These are phyloP conservation scores for Hymenochaete sp. DNA, from an alignment of 1,284 basidiomycete genomes.

Conservation along the genomic window DNA sequence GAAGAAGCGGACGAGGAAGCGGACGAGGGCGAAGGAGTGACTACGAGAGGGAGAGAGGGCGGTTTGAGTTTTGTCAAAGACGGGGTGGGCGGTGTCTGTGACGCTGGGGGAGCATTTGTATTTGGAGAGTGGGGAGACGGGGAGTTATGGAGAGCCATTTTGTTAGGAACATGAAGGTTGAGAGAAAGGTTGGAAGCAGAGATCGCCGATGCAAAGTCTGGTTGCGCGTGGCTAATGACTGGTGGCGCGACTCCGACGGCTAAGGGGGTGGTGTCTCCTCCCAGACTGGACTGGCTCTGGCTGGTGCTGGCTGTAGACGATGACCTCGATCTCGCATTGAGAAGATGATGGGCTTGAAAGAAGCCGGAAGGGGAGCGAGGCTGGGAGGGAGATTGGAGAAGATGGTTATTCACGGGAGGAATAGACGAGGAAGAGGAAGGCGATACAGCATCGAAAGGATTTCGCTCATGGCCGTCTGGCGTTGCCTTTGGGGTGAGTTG, in stretches of 20 bases:
- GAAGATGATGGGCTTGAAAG: slow-evolving; percentile 34
- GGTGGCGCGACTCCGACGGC: slow-evolving; percentile 26
- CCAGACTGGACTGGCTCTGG: slow-evolving; percentile 23
- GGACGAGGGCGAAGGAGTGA: slow-evolving; percentile 26
- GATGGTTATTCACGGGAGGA: slow-evolving; percentile 19
- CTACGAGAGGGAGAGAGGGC: slow-evolving; percentile 25
- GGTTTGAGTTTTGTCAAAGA: slow-evolving; percentile 23
- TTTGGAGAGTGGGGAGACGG: slow-evolving; percentile 31
- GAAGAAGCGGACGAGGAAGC: slow-evolving; percentile 26
- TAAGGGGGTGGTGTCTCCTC: slow-evolving; percentile 24
- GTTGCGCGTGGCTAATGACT: slow-evolving; percentile 31
- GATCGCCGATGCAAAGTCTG: slow-evolving; percentile 44
- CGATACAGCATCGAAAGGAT: slow-evolving; percentile 57
- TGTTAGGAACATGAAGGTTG: slow-evolving; percentile 70
- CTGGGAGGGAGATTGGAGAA: slow-evolving; percentile 22
- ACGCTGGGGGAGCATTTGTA: slow-evolving; percentile 30
- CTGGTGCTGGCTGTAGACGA: slow-evolving; percentile 23
- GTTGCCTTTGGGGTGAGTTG: slow-evolving; percentile 66
- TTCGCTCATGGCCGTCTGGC: slow-evolving; percentile 46
- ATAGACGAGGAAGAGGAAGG: slow-evolving; percentile 24
- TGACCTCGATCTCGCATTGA: slow-evolving; percentile 25
- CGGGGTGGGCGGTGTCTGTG: slow-evolving; percentile 37
- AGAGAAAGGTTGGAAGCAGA: slow-evolving; percentile 44
- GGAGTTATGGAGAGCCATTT: slow-evolving; percentile 51
- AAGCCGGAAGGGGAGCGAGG: slow-evolving; percentile 18